Evolutionary conservation across 352 stramenopile species (phyloP).

Genomic region (Phytopythium kandeliae): DNA sequence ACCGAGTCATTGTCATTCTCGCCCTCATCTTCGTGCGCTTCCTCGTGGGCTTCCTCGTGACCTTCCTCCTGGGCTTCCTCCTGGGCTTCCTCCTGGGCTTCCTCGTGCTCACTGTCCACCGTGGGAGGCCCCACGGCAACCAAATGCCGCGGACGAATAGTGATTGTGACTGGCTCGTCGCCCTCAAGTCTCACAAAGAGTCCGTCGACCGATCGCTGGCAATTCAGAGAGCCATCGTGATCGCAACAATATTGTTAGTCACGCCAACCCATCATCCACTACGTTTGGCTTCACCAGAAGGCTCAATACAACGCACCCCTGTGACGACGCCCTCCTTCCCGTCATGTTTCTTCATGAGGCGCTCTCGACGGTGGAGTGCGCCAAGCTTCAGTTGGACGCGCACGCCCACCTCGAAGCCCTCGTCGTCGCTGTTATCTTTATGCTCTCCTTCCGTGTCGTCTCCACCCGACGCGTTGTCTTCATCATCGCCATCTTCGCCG

Average conservation of each 20-base stretch:
- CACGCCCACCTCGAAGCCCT: constrained; percentile 39
- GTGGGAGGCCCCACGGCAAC: constrained; percentile 22
- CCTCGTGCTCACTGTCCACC: constrained; percentile 22
- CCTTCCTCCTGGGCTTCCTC: too few relatives aligned
- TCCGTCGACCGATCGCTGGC: constrained; percentile 17
- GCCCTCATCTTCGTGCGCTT: constrained; percentile 22
- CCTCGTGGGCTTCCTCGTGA: too few relatives aligned
- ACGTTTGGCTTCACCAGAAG: not conserved
- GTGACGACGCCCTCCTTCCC: constrained; percentile 64
- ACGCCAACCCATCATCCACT: not conserved
- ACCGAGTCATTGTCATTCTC: constrained; percentile 28
- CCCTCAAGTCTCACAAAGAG: constrained; percentile 56
- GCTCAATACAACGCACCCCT: constrained; percentile 24
- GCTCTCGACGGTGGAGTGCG: constrained; percentile 37
- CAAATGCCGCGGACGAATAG: constrained; percentile 51
- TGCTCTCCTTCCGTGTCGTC: constrained; percentile 38
- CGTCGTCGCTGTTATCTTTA: constrained; percentile 31
- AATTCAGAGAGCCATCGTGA: not conserved
- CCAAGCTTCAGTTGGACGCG: constrained; percentile 51
- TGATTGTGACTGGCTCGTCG: constrained; percentile 38
- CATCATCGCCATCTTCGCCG: constrained; percentile 16
- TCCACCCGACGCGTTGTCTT: constrained; percentile 18
- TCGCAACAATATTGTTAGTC: not conserved
- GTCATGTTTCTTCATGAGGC: constrained; percentile 64
- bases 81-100: constrained; percentile 22